Base-by-base conservation (phyloP, 129 eudicot species). In the Chrysanthemum makinoi region DNA sequence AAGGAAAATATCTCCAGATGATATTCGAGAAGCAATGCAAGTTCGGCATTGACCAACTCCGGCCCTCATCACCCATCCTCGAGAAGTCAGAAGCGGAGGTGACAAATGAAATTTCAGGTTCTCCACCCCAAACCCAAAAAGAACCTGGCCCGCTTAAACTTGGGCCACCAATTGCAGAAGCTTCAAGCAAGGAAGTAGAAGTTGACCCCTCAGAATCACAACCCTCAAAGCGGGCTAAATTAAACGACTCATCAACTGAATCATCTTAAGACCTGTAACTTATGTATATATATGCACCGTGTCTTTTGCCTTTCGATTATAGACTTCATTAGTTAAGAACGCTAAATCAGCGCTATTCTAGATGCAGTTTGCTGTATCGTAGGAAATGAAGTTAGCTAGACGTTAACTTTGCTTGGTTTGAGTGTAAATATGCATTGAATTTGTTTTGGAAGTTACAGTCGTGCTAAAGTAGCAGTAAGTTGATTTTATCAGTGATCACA, bases 21-120 rank as follows among this genome's bases (percentile, higher is more conserved):
- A 92, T 89, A 82, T 82, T 91, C 72, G 96, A 92, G 80, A 87
- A 83, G 80, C 98, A 92, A 87, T 86, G 76, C 79, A 89, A 91
- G 68, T 79, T 86, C 6, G 98, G 89, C 15, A 33, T 18, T 6
- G 89, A 89, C 63, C 65, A 72, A 19, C 69, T 67, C 74, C 84
- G 82, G 78, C 68, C 76, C 14, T 69, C 80, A 15, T 76, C 85
- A 6, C 78, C 84, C n/a, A 73, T 84, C 54, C 43, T 28, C 0
- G 90, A 88, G 44, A 83, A 84, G 13, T 75, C 84, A 30, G 69
- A 75, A 15, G 39, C 70, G 56, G 80, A 68, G 44, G 10, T 50
- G 65, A 68, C 68, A 65, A 73, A 74, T 26, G 72, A 86, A 64
- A 66, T 60, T 35, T 77, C 76, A 57, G 79, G 63, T 75, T 66